A percentile compares a stretch with the other conserved stretches of the same genome.
These are phyloP conservation scores for Coleophoma crateriformis DNA, from an alignment of 2,329 filamentous ascomycete species.

Conservation along the genomic window DNA sequence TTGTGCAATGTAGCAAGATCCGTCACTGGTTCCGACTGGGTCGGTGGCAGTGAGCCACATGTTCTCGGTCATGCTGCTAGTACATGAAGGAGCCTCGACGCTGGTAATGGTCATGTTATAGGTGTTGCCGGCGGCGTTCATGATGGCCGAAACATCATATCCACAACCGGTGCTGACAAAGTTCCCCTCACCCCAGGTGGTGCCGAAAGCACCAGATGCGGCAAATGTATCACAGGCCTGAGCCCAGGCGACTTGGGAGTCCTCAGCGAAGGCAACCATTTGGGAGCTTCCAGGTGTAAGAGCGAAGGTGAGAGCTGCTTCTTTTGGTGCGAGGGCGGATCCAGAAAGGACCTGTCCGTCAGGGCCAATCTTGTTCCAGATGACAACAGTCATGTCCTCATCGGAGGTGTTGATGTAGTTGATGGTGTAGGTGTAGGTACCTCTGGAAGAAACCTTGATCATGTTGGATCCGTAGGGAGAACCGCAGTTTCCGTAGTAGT, in stretches of 20 bases:
- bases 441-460: conserved; percentile 15
- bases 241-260: conserved; percentile 20
- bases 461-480: conserved; percentile 23
- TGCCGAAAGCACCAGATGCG: conserved; percentile 16
- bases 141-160: conserved; percentile 25
- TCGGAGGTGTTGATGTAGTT: conserved; percentile 18
- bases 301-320: conserved; percentile 17
- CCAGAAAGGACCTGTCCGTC: conserved; percentile 12
- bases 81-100: conserved; percentile 16
- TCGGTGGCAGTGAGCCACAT: conserved; percentile 19
- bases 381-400: conserved; percentile 15
- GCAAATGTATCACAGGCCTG: conserved; percentile 8
- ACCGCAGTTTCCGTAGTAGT: conserved; percentile 19
- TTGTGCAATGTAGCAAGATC: conserved; percentile 20
- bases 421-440: conserved; percentile 18
- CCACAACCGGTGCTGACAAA: conserved; percentile 18
- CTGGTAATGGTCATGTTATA: conserved; percentile 25
- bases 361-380: conserved; percentile 23
- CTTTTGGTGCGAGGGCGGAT: conserved; percentile 17
- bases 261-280: conserved; percentile 19
- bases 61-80: conserved; percentile 20
- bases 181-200: conserved; percentile 22
- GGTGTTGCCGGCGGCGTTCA: conserved; percentile 19
- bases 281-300: conserved; percentile 17
- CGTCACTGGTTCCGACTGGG: conserved; percentile 21